Evolutionary conservation across 2,329 filamentous ascomycete genomes (phyloP), one percentile per base, ranked within the genome.

Genomic region (Ceratocystis huliohia): DNA sequence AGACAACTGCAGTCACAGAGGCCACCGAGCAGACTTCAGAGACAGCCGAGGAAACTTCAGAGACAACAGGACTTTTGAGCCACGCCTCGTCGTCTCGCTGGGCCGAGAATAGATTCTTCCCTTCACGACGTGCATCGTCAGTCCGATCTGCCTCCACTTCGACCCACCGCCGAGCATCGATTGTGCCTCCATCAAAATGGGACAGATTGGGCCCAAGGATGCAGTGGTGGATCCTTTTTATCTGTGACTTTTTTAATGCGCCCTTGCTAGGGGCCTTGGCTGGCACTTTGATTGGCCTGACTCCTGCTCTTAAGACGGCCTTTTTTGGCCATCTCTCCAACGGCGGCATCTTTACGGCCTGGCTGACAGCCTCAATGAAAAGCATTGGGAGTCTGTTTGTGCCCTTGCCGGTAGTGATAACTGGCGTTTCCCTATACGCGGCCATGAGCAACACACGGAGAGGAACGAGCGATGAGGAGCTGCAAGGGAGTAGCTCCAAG

Each of bases 331-430:
- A 78, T 13, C 78, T 78, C 7, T 73, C 81, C 6, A 75, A 85
- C 4, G 86, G 85, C 5, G 85, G 86, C 1, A 82, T 85, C 66
- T 81, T 88, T 70, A 84, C 82, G 22, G 85, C 85, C 0, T 88
- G 85, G 85, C 74, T 88, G 48, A 88, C 85, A 0, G 78, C 79
- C 0, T 81, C 82, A 0, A 74, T 88, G 22, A 79, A 83, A 69
- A 87, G 84, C 66, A 78, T 88, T 25, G 85, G 86, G 2, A 77
- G 79, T 0, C 76, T 88, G 0, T 88, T 88, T 71, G 84, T 86
- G 0, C 80, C 83, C 0, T 74, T 87, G 30, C 86, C 87, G 37
- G 82, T 88, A 17, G 80, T 88, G 17, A 79, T 88, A 0, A 84
- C 86, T 0, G 85, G 86, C 1, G 82, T 86, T n/a, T 85, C 85